A percentile compares a stretch with the other conserved stretches of the same genome.
These are phyloP conservation scores for Boletus huronensis DNA, from an alignment of 768 basidiomycete species.

Conservation along the genomic window DNA sequence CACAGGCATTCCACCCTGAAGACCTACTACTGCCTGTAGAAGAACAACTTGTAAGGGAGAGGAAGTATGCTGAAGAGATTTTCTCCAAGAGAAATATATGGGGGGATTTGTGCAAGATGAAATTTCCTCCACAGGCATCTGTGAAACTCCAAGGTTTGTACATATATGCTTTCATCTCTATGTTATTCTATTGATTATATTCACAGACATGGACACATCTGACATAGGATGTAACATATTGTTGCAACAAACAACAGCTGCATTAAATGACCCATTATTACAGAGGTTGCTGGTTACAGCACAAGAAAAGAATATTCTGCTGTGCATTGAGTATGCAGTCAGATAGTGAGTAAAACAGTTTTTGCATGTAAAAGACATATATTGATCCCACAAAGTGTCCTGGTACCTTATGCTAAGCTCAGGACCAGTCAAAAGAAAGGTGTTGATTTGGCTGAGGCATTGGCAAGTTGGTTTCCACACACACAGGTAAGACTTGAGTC, in stretches of 20 bases:
- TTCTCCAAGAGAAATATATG: background rate
- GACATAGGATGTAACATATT: too few relatives aligned
- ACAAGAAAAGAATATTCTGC: background rate
- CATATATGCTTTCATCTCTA: background rate
- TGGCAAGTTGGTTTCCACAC: background rate
- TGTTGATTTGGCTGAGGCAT: too few relatives aligned
- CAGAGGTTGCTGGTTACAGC: background rate
- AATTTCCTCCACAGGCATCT: background rate
- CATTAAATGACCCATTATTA: background rate
- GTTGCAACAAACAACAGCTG: too few relatives aligned
- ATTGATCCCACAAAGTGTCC: background rate
- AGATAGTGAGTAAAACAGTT: background rate
- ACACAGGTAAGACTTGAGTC: background rate
- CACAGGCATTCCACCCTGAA: background rate
- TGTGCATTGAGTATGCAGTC: background rate
- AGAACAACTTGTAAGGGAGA: background rate
- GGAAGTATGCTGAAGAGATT: background rate
- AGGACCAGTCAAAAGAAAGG: too few relatives aligned
- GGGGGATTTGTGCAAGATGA: background rate
- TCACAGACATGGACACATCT: too few relatives aligned
- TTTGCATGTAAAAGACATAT: background rate
- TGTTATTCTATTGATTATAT: too few relatives aligned
- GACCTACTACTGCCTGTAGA: background rate
- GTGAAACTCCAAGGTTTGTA: background rate
- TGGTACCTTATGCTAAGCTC: background rate